Conservation (phyloP, 2,329 filamentous ascomycete genomes). For the Penicillium sp. region DNA sequence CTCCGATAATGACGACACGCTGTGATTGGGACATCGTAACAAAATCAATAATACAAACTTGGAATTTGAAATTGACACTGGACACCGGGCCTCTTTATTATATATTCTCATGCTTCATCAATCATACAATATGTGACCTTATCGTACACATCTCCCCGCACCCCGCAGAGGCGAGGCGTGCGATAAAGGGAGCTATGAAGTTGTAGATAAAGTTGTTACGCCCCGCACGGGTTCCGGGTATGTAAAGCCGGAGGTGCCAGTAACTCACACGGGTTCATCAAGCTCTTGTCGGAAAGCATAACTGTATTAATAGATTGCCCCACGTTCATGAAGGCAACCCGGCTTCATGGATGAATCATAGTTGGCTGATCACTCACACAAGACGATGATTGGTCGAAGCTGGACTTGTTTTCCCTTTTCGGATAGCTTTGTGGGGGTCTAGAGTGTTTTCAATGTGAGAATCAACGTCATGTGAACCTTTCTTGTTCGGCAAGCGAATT, state of each 20-base stretch:
- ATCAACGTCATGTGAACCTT: no score
- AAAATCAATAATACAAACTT: neutral
- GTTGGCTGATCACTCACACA: neutral
- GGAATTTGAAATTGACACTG: neutral
- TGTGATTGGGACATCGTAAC: slow-evolving; percentile 38
- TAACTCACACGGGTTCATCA: neutral
- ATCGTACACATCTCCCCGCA: neutral
- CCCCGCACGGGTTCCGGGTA: slow-evolving; percentile 13
- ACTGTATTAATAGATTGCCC: neutral
- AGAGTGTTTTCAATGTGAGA: neutral
- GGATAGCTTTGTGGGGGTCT: neutral
- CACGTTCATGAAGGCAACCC: neutral
- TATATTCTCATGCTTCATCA: neutral
- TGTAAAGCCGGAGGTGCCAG: slow-evolving; percentile 6
- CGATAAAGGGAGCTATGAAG: neutral
- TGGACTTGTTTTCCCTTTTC: slow-evolving; percentile 7
- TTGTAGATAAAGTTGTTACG: slow-evolving; percentile 4
- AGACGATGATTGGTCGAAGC: neutral
- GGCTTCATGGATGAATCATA: neutral
- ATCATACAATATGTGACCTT: slow-evolving; percentile 5
- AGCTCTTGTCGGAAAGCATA: neutral
- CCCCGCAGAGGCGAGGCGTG: neutral
- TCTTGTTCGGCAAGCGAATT: no score
- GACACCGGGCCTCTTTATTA: neutral
- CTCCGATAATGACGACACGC: slow-evolving; percentile 62